These are phyloP conservation scores for Cystobasidium tubakii DNA, from an alignment of 768 basidiomycete genomes.

Conservation along the genomic window DNA sequence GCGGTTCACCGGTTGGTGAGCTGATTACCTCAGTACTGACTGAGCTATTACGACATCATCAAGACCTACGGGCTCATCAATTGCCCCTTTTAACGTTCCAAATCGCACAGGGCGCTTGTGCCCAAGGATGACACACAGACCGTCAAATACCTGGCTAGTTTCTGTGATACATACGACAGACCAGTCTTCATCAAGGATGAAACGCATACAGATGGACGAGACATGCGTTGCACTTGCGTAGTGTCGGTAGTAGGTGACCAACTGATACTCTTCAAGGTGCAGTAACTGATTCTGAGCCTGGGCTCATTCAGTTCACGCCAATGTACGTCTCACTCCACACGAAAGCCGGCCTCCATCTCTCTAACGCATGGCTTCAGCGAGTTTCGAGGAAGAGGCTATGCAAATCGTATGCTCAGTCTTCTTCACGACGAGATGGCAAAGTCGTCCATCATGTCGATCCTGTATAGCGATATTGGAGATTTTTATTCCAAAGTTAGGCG, in stretches of 20 bases:
- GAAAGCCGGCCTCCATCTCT: too few relatives aligned
- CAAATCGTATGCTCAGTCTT: background rate
- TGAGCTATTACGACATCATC: too few relatives aligned
- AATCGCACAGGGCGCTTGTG: conserved; percentile 10
- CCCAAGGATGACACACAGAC: conserved; percentile 11
- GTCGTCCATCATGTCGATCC: background rate
- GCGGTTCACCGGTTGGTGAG: too few relatives aligned
- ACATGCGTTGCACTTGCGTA: background rate
- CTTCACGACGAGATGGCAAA: conserved; percentile 18
- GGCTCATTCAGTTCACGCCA: background rate
- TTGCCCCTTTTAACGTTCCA: too few relatives aligned
- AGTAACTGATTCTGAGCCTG: too few relatives aligned
- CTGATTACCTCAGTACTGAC: too few relatives aligned
- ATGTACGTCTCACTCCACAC: too few relatives aligned
- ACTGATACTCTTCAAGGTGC: background rate
- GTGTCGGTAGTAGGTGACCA: background rate
- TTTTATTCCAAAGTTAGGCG: background rate
- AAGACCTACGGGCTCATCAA: too few relatives aligned
- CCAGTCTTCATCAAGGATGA: background rate
- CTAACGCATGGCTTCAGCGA: background rate
- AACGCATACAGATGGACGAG: background rate
- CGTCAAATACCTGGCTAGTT: background rate
- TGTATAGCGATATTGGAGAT: conserved; percentile 11
- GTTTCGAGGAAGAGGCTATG: conserved; percentile 15
- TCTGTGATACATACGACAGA: background rate